Conservation (phyloP, 2,329 filamentous ascomycete genomes). For the Botrytis byssoidea region DNA sequence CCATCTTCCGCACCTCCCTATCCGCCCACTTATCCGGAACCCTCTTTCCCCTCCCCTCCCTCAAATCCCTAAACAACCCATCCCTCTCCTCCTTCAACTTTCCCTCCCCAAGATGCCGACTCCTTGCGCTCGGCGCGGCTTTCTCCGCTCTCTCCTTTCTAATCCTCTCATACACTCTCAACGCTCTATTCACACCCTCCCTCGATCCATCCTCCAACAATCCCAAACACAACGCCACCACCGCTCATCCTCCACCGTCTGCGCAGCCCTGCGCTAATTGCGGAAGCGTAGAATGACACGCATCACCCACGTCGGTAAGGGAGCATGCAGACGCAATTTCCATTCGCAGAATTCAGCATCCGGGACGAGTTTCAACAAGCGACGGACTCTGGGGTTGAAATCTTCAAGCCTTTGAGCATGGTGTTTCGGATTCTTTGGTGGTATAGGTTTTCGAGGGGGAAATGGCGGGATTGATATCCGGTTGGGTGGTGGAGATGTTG, state of each 20-base stretch:
- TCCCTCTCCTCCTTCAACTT: constrained; percentile 55
- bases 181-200: constrained; percentile 39
- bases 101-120: constrained; percentile 58
- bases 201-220: constrained; percentile 38
- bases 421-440: constrained; percentile 57
- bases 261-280: constrained; percentile 62
- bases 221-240: constrained; percentile 55
- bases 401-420: constrained; percentile 59
- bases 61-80: constrained; percentile 39
- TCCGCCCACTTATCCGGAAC: constrained; percentile 68
- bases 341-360: constrained; percentile 50
- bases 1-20: constrained; percentile 64
- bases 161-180: constrained; percentile 42
- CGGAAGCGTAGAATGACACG: constrained; percentile 65
- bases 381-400: constrained; percentile 58
- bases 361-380: constrained; percentile 56
- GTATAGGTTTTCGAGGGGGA: constrained; percentile 61
- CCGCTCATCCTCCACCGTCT: constrained; percentile 65
- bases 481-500: constrained; percentile 64
- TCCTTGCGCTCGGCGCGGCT: constrained; percentile 53
- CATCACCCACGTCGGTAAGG: constrained; percentile 57
- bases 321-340: constrained; percentile 56
- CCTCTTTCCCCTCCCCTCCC: constrained; percentile 54
- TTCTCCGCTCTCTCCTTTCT: constrained; percentile 52
- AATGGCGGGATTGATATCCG: constrained; percentile 57